These are phyloP conservation scores for Penicillium nordicum DNA, from an alignment of 2,329 filamentous ascomycete species.

Conservation along the genomic window DNA sequence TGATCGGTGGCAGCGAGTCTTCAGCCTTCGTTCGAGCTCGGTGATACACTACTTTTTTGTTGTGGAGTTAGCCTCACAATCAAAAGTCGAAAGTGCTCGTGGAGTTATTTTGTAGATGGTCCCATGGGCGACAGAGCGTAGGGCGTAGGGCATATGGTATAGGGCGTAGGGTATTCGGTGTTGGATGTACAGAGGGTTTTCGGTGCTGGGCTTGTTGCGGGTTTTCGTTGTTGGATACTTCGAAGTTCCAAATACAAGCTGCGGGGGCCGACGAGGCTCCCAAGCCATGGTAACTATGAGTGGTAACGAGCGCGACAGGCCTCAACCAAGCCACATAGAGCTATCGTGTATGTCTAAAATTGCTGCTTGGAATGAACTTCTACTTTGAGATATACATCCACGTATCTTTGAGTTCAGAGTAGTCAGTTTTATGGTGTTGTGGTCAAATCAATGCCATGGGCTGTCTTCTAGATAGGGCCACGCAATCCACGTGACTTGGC, in stretches of 20 bases:
- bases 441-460: background rate
- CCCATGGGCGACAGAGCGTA: background rate
- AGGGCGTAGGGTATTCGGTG: background rate
- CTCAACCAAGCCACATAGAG: background rate
- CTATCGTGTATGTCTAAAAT: background rate
- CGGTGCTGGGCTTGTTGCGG: too few relatives aligned
- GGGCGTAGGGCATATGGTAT: background rate
- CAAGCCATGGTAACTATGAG: background rate
- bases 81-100: background rate
- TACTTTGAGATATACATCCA: background rate
- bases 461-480: background rate
- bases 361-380: fast-evolving
- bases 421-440: too few relatives aligned
- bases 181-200: background rate
- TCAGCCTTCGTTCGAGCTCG: background rate
- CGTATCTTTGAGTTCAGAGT: too few relatives aligned
- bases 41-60: background rate
- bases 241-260: background rate
- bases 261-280: background rate
- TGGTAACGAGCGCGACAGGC: background rate
- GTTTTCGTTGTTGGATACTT: background rate
- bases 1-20: background rate
- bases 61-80: conserved; percentile 4
- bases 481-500: background rate
- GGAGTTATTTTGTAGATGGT: background rate